These are phyloP conservation scores for Drechslera avenae DNA, from an alignment of 2,329 filamentous ascomycete genomes.

Conservation along the genomic window DNA sequence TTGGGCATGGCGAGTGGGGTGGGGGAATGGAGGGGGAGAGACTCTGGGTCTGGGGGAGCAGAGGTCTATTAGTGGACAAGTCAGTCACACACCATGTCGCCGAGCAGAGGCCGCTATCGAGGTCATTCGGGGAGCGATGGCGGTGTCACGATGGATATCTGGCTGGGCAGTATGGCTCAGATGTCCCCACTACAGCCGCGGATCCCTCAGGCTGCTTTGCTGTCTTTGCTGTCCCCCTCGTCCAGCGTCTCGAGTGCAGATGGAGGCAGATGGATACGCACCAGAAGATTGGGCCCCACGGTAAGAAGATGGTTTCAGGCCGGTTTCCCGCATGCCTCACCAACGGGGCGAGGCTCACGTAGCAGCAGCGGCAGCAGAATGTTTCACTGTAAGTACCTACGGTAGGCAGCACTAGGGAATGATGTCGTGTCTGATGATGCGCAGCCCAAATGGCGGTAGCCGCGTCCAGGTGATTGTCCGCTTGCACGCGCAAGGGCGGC, in stretches of 20 bases:
- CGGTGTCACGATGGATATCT: constrained; percentile 27
- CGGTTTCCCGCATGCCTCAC: background rate
- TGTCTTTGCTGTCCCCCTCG: background rate
- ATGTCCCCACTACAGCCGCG: constrained; percentile 9
- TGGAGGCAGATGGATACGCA: background rate
- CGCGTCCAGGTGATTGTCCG: constrained; percentile 17
- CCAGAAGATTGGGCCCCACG: background rate
- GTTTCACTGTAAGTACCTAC: too few species aligned
- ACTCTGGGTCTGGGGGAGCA: constrained; percentile 9
- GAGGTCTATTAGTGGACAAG: constrained; percentile 16
- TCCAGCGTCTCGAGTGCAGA: too few species aligned
- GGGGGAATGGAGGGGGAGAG: constrained; percentile 2
- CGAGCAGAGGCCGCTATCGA: constrained; percentile 17
- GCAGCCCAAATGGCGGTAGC: constrained; percentile 10
- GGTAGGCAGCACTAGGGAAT: background rate
- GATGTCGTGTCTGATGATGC: too few species aligned
- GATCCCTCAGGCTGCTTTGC: constrained; percentile 7
- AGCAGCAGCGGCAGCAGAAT: constrained; percentile 1
- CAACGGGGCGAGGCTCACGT: background rate
- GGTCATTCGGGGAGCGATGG: constrained; percentile 35
- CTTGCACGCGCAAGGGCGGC: constrained; percentile 9
- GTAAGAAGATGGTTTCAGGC: constrained; percentile 1
- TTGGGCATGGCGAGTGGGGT: constrained; percentile 40
- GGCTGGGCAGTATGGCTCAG: constrained; percentile 15
- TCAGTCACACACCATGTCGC: constrained; percentile 16